Conservation (phyloP, 2,329 filamentous ascomycete genomes). For the Rugonectria rugulosa region DNA sequence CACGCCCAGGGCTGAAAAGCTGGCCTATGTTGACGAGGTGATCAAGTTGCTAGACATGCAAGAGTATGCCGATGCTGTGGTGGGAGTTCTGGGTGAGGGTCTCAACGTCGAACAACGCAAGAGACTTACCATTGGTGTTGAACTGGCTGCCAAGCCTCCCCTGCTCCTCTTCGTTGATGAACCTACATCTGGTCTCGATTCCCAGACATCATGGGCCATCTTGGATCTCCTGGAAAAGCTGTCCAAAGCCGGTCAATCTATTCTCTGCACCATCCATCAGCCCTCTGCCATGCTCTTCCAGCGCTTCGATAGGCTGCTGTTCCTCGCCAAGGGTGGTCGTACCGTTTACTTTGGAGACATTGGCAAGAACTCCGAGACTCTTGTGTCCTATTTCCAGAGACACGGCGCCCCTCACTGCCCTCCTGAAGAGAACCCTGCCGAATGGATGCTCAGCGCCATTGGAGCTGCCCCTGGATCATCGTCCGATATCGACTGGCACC, state of each 20-base stretch:
- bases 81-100: conserved; percentile 53
- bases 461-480: conserved; percentile 35
- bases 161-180: conserved; percentile 63
- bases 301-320: conserved; percentile 64
- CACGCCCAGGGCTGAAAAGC: conserved; percentile 56
- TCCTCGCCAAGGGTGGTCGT: conserved; percentile 44
- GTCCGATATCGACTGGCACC: conserved; percentile 35
- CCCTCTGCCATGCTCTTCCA: conserved; percentile 49
- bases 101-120: conserved; percentile 61
- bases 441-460: conserved; percentile 40
- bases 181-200: conserved; percentile 63
- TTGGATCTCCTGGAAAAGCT: conserved; percentile 74
- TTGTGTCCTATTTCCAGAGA: conserved; percentile 32
- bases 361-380: conserved; percentile 33
- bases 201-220: conserved; percentile 73
- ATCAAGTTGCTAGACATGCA: conserved; percentile 63
- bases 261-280: conserved; percentile 62
- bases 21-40: conserved; percentile 61
- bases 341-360: conserved; percentile 40
- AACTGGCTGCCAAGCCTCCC: conserved; percentile 52
- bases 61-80: conserved; percentile 63
- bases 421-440: conserved; percentile 34
- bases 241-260: conserved; percentile 57
- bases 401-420: conserved; percentile 31
- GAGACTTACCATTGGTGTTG: conserved; percentile 59